Percentiles rank a stretch among this genome's conserved stretches.
Evolutionary conservation across 768 basidiomycete species (phyloP).

Genomic region (Daedalea quercina): DNA sequence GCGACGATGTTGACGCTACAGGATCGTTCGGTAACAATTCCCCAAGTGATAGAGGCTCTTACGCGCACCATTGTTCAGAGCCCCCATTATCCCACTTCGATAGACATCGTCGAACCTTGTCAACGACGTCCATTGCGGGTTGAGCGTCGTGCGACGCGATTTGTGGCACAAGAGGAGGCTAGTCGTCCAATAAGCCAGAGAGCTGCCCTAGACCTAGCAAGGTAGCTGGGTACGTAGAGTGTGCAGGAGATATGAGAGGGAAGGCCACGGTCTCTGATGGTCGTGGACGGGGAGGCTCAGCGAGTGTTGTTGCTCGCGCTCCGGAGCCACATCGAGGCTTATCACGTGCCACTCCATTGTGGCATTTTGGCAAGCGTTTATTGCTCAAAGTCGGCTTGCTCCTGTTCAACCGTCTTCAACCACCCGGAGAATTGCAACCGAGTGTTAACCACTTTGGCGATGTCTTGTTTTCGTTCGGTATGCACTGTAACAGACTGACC

Average conservation of each 20-base stretch:
- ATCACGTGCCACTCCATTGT: neutral
- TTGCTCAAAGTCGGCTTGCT: too few species aligned
- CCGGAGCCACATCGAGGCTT: neutral
- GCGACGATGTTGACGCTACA: conserved; percentile 56
- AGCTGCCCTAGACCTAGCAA: too few species aligned
- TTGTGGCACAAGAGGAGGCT: neutral
- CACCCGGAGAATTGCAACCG: too few species aligned
- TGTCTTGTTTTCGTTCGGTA: too few species aligned
- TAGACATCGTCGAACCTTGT: conserved; percentile 42
- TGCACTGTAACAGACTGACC: too few species aligned
- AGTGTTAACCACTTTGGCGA: too few species aligned
- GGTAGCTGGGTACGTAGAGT: neutral
- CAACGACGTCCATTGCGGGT: conserved; percentile 51
- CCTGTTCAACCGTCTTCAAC: too few species aligned
- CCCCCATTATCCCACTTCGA: conserved; percentile 53
- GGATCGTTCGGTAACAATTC: conserved; percentile 8
- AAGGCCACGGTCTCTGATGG: neutral
- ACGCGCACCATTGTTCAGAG: conserved; percentile 53
- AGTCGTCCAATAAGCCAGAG: neutral
- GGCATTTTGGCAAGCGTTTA: neutral
- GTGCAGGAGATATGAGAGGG: neutral
- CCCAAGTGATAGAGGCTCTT: neutral
- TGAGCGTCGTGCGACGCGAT: neutral
- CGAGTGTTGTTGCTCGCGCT: neutral
- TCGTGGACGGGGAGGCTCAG: neutral